A percentile compares a stretch with the other conserved stretches of the same genome.
Conservation (phyloP, 345 rosid species). For the Gossypium bickii region DNA sequence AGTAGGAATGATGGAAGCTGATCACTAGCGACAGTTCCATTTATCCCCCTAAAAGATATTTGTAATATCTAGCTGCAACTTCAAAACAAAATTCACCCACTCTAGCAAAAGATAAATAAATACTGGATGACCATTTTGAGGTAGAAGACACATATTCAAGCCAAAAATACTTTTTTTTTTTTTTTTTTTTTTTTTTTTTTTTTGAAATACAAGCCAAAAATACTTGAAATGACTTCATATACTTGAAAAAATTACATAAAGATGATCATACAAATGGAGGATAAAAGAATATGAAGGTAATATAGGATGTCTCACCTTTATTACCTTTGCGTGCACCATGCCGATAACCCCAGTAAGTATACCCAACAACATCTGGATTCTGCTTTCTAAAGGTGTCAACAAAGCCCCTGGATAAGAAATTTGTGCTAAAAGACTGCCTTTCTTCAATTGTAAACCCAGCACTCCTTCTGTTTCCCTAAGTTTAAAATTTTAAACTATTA, state of each 20-base stretch:
- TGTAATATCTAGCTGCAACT: not conserved
- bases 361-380: conserved; percentile 80
- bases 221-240: not conserved
- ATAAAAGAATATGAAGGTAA: not conserved
- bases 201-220: not conserved
- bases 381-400: conserved; percentile 91
- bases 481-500: not conserved
- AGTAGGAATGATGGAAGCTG: not conserved
- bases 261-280: not conserved
- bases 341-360: conserved; percentile 94
- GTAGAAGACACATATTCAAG: not conserved
- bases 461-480: conserved; percentile 85
- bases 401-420: conserved; percentile 73
- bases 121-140: not conserved
- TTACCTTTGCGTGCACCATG: conserved; percentile 77
- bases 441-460: conserved; percentile 92
- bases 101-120: not conserved
- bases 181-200: no score
- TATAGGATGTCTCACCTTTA: conserved; percentile 42
- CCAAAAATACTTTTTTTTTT: not conserved
- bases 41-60: not conserved
- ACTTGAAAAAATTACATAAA: not conserved
- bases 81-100: not conserved
- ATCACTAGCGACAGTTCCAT: not conserved
- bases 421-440: conserved; percentile 66